Percentiles rank a stretch among this genome's conserved stretches.
Conservation (phyloP, 1,139 yeast genomes). For the Saccharomyces hybrid region DNA sequence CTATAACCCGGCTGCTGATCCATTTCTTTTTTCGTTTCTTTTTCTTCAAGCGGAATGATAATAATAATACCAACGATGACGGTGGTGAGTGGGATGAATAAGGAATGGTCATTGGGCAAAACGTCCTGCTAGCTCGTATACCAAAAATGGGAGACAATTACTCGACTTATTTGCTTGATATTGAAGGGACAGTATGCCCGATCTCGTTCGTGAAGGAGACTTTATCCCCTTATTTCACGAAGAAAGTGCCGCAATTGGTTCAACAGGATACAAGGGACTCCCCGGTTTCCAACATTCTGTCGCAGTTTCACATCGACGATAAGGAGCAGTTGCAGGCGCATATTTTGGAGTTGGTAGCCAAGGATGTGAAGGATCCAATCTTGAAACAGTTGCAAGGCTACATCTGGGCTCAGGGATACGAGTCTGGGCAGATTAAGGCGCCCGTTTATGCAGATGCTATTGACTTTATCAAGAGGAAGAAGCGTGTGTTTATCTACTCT, state of each 20-base stretch:
- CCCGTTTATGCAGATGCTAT: conserved; percentile 75
- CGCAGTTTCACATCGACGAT: conserved; percentile 3
- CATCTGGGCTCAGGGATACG: conserved; percentile 78
- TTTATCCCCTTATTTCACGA: conserved; percentile 45
- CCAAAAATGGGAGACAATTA: not conserved
- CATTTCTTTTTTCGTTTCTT: not conserved
- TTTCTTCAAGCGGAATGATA: not conserved
- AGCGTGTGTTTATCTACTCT: conserved; percentile 64
- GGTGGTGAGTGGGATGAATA: not conserved
- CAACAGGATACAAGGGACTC: conserved; percentile 3
- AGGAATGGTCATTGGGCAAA: not conserved
- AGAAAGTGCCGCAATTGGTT: conserved; percentile 23
- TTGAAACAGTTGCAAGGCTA: conserved; percentile 77
- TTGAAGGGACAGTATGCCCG: conserved; percentile 91
- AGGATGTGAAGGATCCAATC: conserved; percentile 70
- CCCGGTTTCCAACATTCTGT: conserved; percentile 3
- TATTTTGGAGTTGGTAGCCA: conserved; percentile 49
- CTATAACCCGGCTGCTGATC: not conserved
- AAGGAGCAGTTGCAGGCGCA: conserved; percentile 31
- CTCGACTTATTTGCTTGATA: conserved; percentile 42
- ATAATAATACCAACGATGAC: not conserved
- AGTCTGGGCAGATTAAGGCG: conserved; percentile 62
- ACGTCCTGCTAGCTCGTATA: not conserved
- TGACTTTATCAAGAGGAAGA: conserved; percentile 38
- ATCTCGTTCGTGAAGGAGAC: conserved; percentile 76